A percentile compares a stretch with the other conserved stretches of the same genome.
These are phyloP conservation scores for Hypomontagnella submonticulosa DNA, from an alignment of 495 filamentous ascomycete species.

Conservation along the genomic window DNA sequence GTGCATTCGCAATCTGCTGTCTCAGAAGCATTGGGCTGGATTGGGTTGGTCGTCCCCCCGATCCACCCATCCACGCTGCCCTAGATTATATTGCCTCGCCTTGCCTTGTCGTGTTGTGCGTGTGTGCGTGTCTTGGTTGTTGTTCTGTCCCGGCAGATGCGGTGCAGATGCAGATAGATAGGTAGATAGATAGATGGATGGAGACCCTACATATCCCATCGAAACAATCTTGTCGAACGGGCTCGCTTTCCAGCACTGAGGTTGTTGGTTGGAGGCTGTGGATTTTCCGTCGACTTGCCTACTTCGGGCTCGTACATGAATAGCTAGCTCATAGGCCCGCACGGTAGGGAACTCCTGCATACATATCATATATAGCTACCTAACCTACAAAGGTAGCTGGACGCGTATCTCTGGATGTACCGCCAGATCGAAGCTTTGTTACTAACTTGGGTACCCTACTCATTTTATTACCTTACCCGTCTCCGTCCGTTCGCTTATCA, in stretches of 20 bases:
- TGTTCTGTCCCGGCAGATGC: background rate
- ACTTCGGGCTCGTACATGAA: background rate
- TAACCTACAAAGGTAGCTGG: background rate
- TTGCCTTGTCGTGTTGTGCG: background rate
- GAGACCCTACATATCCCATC: too few relatives aligned
- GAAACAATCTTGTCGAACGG: too few relatives aligned
- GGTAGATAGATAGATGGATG: background rate
- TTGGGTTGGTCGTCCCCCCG: conserved; percentile 7
- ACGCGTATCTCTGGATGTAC: background rate
- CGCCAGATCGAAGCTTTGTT: too few relatives aligned
- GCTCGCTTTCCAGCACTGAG: too few relatives aligned
- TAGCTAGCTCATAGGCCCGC: background rate
- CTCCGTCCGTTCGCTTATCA: conserved; percentile 5
- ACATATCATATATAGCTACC: background rate
- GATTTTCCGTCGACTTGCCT: background rate
- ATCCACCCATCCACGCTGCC: too few relatives aligned
- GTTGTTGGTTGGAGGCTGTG: too few relatives aligned
- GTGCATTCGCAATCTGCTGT: conserved; percentile 4
- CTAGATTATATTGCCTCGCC: too few relatives aligned
- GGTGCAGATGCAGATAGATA: background rate
- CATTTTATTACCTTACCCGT: conserved; percentile 2
- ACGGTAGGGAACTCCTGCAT: background rate
- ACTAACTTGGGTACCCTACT: background rate
- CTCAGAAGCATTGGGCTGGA: conserved; percentile 7
- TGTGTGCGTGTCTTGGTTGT: background rate